These are phyloP conservation scores for Epichloe typhina DNA, from an alignment of 2,329 filamentous ascomycete genomes.

Conservation along the genomic window DNA sequence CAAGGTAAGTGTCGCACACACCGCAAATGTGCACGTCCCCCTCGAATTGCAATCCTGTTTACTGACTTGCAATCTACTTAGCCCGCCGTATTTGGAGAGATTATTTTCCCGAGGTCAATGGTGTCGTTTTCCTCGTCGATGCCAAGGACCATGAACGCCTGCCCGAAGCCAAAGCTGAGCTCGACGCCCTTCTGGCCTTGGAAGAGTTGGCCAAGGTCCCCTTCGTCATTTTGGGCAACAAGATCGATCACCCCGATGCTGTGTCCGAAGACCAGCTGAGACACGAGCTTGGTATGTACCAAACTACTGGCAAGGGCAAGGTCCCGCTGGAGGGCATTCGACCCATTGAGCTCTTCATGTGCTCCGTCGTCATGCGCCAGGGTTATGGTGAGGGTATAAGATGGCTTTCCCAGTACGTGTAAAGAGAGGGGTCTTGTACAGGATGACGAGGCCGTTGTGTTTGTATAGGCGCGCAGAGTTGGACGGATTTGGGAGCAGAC, in stretches of 20 bases:
- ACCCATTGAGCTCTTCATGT: constrained; percentile 98
- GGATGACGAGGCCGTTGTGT: background rate
- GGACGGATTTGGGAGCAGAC: background rate
- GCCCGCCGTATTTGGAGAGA: constrained; percentile 92
- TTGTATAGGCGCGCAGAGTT: background rate
- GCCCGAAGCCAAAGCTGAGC: constrained; percentile 86
- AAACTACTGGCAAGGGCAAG: constrained; percentile 94
- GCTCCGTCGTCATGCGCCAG: constrained; percentile 96
- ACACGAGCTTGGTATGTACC: constrained; percentile 83
- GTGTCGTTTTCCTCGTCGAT: constrained; percentile 95
- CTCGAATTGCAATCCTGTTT: background rate
- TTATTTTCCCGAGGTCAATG: constrained; percentile 92
- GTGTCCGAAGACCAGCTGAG: constrained; percentile 92
- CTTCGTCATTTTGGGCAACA: constrained; percentile 94
- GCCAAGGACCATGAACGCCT: constrained; percentile 96
- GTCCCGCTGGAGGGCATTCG: constrained; percentile 82
- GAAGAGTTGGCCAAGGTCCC: constrained; percentile 93
- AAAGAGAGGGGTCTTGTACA: constrained; percentile 18
- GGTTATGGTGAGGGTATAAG: constrained; percentile 84
- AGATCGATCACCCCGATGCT: constrained; percentile 96
- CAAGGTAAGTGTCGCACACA: constrained; percentile 46
- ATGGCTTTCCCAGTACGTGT: constrained; percentile 89
- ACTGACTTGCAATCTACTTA: constrained; percentile 22
- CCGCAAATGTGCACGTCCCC: background rate
- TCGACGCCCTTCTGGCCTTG: constrained; percentile 91